phyloP scores from a whole-genome alignment of 306 rosid genomes.

The Castanea mollissima region DNA sequence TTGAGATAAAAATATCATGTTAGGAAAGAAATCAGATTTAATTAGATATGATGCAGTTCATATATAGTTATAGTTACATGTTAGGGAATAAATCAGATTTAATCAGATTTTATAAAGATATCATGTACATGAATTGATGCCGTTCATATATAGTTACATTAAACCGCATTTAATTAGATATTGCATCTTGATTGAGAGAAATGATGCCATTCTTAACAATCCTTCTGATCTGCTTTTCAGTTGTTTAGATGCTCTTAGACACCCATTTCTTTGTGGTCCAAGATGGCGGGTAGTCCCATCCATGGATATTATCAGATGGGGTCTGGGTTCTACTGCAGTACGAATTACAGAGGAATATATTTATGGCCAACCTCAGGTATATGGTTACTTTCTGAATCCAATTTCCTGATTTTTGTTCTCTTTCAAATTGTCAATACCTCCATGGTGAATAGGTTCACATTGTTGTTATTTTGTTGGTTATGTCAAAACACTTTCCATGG shows the following conservation, averaged over 20 bases:
- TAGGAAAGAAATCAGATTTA: conserved; percentile 5
- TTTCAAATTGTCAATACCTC: neutral
- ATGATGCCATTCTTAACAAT: neutral
- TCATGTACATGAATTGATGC: too few species aligned
- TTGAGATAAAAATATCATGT: conserved; percentile 12
- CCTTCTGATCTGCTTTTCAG: conserved; percentile 43
- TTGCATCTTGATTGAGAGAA: conserved; percentile 12
- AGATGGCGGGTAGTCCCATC: conserved; percentile 95
- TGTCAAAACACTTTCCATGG: neutral
- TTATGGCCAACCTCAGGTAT: conserved; percentile 90
- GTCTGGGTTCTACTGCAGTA: conserved; percentile 88
- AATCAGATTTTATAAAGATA: too few species aligned
- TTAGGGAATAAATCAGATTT: too few species aligned
- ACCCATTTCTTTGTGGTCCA: conserved; percentile 97
- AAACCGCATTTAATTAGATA: conserved; percentile 10
- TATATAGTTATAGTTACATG: too few species aligned
- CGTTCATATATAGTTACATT: neutral
- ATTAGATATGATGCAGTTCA: too few species aligned
- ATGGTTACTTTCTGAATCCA: conserved; percentile 8
- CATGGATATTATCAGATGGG: conserved; percentile 89
- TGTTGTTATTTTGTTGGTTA: neutral
- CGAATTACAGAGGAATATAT: conserved; percentile 93
- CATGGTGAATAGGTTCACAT: neutral
- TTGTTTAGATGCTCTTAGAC: conserved; percentile 96
- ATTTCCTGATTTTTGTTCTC: conserved; percentile 1